A percentile compares a stretch with the other conserved stretches of the same genome.
Evolutionary conservation across 2,329 filamentous ascomycete genomes (phyloP).

Genomic region (Nemania sp.): DNA sequence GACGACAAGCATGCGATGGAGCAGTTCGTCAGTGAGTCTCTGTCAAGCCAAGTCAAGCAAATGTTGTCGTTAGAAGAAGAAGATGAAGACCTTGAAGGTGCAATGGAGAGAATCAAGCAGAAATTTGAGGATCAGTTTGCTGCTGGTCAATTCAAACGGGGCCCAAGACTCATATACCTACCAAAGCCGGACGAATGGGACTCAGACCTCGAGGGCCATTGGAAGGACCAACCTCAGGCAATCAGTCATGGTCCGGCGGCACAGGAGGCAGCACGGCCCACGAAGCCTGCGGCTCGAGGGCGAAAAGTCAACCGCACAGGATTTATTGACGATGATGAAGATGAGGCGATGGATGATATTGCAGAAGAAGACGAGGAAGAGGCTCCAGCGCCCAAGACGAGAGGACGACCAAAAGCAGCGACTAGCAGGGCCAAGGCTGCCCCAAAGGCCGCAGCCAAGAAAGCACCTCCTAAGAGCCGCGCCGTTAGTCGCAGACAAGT

Average conservation of each 20-base stretch:
- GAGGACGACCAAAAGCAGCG: constrained; percentile 43
- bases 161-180: constrained; percentile 64
- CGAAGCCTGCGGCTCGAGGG: constrained; percentile 38
- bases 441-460: constrained; percentile 50
- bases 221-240: constrained; percentile 79
- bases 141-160: constrained; percentile 62
- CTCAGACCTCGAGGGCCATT: constrained; percentile 83
- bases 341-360: constrained; percentile 52
- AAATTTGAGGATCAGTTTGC: constrained; percentile 73
- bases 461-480: constrained; percentile 50
- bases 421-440: constrained; percentile 41
- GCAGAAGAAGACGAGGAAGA: constrained; percentile 59
- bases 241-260: constrained; percentile 47
- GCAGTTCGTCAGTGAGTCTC: constrained; percentile 73
- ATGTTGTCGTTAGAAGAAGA: constrained; percentile 68
- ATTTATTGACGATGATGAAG: constrained; percentile 49
- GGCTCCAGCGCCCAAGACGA: constrained; percentile 36
- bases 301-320: constrained; percentile 41
- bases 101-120: constrained; percentile 73
- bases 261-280: constrained; percentile 27
- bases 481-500: constrained; percentile 47
- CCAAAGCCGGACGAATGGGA: constrained; percentile 84
- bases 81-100: constrained; percentile 70
- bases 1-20: constrained; percentile 94
- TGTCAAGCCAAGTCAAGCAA: constrained; percentile 71